phyloP scores from a whole-genome alignment of 2,329 filamentous ascomycete genomes.

The Exophiala phaeomuriformis region DNA sequence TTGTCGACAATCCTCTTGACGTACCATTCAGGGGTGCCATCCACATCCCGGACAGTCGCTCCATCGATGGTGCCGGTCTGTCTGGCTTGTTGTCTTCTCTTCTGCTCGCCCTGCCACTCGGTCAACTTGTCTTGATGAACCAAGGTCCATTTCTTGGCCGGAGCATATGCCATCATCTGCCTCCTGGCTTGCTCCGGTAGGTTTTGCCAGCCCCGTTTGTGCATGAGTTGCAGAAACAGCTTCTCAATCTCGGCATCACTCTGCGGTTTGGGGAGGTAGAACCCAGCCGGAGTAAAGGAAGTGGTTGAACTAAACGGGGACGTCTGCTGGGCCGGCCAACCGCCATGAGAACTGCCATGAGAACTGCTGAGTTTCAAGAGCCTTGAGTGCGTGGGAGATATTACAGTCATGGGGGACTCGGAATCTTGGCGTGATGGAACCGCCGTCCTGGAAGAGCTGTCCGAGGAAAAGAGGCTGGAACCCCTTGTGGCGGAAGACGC shows the following conservation, averaged over 20 bases:
- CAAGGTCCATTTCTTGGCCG: constrained; percentile 94
- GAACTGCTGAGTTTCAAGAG: constrained; percentile 32
- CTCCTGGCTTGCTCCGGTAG: constrained; percentile 86
- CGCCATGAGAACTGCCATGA: constrained; percentile 33
- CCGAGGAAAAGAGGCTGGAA: constrained; percentile 51
- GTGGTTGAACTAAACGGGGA: constrained; percentile 44
- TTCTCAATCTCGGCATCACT: constrained; percentile 81
- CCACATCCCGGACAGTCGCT: constrained; percentile 69
- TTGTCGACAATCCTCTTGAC: constrained; percentile 96
- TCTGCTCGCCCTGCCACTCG: constrained; percentile 91
- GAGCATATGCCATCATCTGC: constrained; percentile 93
- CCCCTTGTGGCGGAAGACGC: constrained; percentile 53
- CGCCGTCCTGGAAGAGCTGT: constrained; percentile 42
- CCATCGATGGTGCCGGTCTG: constrained; percentile 60
- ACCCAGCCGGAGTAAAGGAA: constrained; percentile 48
- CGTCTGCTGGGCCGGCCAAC: constrained; percentile 37
- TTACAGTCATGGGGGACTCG: constrained; percentile 29
- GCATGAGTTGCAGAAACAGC: constrained; percentile 90
- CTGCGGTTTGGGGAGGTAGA: constrained; percentile 62
- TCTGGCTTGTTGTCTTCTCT: constrained; percentile 67
- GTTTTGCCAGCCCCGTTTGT: constrained; percentile 95
- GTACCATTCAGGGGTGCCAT: constrained; percentile 96
- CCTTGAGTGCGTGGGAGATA: constrained; percentile 35
- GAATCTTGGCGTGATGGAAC: constrained; percentile 25
- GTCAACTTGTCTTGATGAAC: constrained; percentile 91